Conservation (phyloP, 2,329 filamentous ascomycete species). For the Ascochyta lentis region DNA sequence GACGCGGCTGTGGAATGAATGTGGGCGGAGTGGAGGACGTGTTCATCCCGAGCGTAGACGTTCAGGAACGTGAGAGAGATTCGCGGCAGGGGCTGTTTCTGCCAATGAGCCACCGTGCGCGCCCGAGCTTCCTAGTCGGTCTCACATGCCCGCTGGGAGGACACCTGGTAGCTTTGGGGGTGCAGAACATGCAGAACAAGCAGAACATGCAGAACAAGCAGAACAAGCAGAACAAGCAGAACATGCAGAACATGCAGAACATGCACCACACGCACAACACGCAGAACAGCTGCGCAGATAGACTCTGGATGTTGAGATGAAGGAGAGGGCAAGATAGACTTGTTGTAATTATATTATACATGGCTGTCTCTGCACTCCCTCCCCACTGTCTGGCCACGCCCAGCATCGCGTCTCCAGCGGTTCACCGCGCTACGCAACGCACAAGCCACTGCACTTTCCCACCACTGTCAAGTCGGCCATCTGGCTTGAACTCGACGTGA, state of each 20-base stretch:
- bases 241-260: not conserved
- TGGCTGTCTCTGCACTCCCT: not conserved
- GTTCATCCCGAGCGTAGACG: conserved; percentile 2
- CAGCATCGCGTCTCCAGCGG: conserved; percentile 15
- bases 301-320: not conserved
- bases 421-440: conserved; percentile 33
- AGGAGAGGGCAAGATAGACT: conserved; percentile 7
- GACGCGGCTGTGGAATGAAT: conserved; percentile 35
- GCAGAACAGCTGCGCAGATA: not conserved
- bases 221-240: not conserved
- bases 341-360: not conserved
- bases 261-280: not conserved
- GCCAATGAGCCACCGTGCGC: conserved; percentile 14
- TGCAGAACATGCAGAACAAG: not conserved
- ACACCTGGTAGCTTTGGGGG: conserved; percentile 1
- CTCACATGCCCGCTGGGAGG: conserved; percentile 2
- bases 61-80: not conserved
- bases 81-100: conserved; percentile 6
- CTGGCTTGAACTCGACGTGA: conserved; percentile 21
- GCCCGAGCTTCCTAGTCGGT: conserved; percentile 9
- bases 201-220: not conserved
- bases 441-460: conserved; percentile 40
- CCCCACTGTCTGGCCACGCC: conserved; percentile 10
- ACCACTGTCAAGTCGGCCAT: conserved; percentile 30
- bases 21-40: conserved; percentile 18